Evolutionary conservation across 768 basidiomycete species (phyloP), one percentile per base, ranked within the genome.

Genomic region (Xanthoconium purpureum): DNA sequence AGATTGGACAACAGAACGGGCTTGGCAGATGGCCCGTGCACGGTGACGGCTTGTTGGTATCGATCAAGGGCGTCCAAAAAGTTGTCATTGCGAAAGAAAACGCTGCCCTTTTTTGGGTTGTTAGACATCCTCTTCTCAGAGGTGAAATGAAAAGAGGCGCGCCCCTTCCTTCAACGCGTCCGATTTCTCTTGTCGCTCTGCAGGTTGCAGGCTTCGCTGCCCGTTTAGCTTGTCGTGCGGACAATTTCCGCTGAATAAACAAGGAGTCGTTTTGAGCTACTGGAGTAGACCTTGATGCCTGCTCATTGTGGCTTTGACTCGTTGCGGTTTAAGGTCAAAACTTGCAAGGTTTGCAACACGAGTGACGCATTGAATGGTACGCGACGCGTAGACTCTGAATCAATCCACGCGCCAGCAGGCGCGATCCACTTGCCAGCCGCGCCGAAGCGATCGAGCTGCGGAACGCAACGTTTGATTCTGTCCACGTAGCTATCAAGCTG

Each of bases 1-100:
- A 81, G 62, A 56, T 82, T 82, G 11, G 72, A 50, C 45, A 80
- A 66, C 52, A 76, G 74, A 5, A 74, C 56, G 0, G 76, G 69
- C 28, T 75, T 71, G 8, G 43, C 18, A 12, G 57, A 54, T 0
- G 68, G 63, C 1, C 78, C 74, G 42, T 79, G 74, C 18, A 72
- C 63, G 2, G 64, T 37, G 2, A 75, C 70, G 0, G 80, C 80
- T 2, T 60, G 65, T 30, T 72, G 71, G 60, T 81, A 83, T 47
- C 70, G 69, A 1, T 71, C 66, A 3, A 78, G n/a, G n/a, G 79
- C 77, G 12, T 73, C 69, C 1, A 55, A 59, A 61, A 71, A 78
- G 46, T 75, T 56, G 3, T 70, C 74, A 6, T 64, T 50, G 38
- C 68, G 73, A 72, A 78, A 81, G 14, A 73, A 65, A 12, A 59